Base-by-base conservation (phyloP, 1,139 yeast genomes). In the Suhomyces atakaporum region DNA sequence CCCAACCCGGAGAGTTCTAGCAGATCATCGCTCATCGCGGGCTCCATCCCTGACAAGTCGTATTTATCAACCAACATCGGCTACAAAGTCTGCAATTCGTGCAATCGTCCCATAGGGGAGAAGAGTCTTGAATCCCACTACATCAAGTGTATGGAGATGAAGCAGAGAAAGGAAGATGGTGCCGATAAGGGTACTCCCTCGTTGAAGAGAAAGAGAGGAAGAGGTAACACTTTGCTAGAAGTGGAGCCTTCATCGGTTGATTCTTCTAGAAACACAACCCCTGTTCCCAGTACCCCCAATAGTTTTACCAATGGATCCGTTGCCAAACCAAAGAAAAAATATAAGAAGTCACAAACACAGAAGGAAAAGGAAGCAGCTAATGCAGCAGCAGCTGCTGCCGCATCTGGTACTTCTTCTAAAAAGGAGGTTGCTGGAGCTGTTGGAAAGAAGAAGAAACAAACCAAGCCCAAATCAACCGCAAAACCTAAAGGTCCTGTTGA, bases 401-500 rank as follows among this genome's bases (percentile, higher is more conserved):
- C 69, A 2, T 40, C 42, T 5, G 39, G 46, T 2, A 27, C 39
- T 4, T 13, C 42, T 15, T 25, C 40, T 9, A 33, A 38, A 19
- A 42, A 43, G 29, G 50, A 42, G 10, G 31, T 34, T 4, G 41
- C 42, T 11, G 31, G 29, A 10, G 18, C 34, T 14, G 35, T 47
- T 30, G 43, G 52, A 19, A 64, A 60, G 58, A 70, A 62, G 51
- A 65, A 55, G 52, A 73, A 66, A 44, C 75, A 61, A 43, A 67
- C 73, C 7, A 74, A 79, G 46, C 63, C 77, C 33, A 78, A 75
- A 46, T 53, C 78, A 7, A 69, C 71, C 20, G 72, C 83, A 1
- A 84, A 84, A 50, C 72, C 76, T 24, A 86, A 84, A 49, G 92
- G 88, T 3, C 87, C 90, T 0, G 95, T 90, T 26, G 96, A 92